phyloP scores from a whole-genome alignment of 2,329 filamentous ascomycete species.

The Fusarium zealandicum region DNA sequence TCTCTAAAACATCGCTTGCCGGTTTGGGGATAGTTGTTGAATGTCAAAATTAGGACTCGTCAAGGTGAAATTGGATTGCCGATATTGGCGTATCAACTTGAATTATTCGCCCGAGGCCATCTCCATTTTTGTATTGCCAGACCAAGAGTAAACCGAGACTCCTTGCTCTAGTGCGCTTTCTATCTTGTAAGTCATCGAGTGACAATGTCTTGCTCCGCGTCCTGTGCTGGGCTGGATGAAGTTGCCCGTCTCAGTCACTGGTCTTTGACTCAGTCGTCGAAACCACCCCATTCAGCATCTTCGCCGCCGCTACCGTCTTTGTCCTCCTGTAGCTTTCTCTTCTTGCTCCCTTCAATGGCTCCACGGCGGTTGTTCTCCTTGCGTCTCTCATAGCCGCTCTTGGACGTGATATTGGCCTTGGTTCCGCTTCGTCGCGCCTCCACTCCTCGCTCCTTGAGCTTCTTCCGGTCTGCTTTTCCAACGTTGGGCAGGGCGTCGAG shows the following conservation, averaged over 20 bases:
- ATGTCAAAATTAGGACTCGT: neutral
- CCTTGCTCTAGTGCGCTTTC: neutral
- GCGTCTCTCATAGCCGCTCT: slow-evolving; percentile 77
- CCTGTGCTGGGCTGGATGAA: neutral
- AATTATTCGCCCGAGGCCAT: slow-evolving; percentile 5
- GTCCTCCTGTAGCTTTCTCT: slow-evolving; percentile 52
- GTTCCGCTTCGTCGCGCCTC: slow-evolving; percentile 65
- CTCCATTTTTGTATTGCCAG: slow-evolving; percentile 5
- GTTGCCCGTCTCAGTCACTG: neutral
- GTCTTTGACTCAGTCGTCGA: slow-evolving; percentile 44
- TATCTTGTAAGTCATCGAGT: neutral
- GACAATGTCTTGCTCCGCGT: neutral
- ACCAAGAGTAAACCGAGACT: neutral
- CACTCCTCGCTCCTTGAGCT: slow-evolving; percentile 81
- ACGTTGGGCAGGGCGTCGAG: slow-evolving; percentile 85
- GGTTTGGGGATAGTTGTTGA: slow-evolving; percentile 1
- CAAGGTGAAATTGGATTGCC: slow-evolving; percentile 2
- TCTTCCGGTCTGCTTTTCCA: slow-evolving; percentile 83
- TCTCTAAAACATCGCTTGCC: slow-evolving; percentile 9
- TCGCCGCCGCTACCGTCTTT: slow-evolving; percentile 38
- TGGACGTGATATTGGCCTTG: slow-evolving; percentile 77
- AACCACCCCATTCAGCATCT: slow-evolving; percentile 56
- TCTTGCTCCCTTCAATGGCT: slow-evolving; percentile 68
- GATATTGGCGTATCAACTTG: neutral
- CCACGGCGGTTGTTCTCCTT: slow-evolving; percentile 71